Evolutionary conservation across 139 green algal genomes (phyloP).

Genomic region (Coccomyxa sp.): DNA sequence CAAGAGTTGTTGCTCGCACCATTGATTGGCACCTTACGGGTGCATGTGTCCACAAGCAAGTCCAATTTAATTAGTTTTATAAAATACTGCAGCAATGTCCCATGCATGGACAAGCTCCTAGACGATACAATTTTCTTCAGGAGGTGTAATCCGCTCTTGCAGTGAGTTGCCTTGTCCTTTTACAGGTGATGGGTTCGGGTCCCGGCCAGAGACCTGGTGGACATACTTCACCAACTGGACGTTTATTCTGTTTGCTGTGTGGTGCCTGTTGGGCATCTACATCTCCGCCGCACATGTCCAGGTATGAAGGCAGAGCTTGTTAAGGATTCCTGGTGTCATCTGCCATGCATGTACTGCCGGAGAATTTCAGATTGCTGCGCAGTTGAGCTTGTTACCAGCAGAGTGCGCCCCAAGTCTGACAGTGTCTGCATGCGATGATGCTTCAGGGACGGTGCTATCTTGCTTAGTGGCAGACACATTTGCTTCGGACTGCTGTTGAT

Average conservation of each 20-base stretch:
- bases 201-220: constrained; percentile 2
- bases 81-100: background rate
- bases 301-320: background rate
- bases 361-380: background rate
- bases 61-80: no score
- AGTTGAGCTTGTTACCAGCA: background rate
- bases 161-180: background rate
- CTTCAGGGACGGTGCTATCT: background rate
- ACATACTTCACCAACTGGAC: constrained; percentile 34
- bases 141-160: background rate
- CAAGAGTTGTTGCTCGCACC: background rate
- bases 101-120: background rate
- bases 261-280: constrained; percentile 6
- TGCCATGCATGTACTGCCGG: background rate
- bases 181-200: constrained; percentile 3
- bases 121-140: background rate
- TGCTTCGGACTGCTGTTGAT: background rate
- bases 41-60: background rate
- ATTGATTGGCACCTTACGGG: background rate
- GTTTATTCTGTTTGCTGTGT: constrained; percentile 8
- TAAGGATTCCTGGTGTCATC: no score
- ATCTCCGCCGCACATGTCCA: background rate
- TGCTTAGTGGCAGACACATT: background rate
- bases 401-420: background rate
- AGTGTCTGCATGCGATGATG: background rate